phyloP scores from a whole-genome alignment of 139 green algal genomes.

The Medakamo hakoo region DNA sequence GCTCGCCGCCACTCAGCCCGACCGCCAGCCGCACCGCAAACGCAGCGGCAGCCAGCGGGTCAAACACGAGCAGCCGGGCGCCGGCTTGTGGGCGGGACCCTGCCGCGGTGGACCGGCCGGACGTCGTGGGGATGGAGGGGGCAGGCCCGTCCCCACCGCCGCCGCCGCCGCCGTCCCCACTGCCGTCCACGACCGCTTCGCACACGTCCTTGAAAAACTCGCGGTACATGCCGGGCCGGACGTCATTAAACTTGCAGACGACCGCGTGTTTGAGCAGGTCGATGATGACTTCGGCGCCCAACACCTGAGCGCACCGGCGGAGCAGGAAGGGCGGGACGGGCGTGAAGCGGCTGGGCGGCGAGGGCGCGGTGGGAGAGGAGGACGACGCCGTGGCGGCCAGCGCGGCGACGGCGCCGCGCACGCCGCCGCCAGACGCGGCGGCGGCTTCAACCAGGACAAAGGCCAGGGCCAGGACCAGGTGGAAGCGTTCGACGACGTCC shows the following conservation, averaged over 20 bases:
- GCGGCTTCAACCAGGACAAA: slow-evolving; percentile 73
- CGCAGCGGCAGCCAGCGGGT: slow-evolving; percentile 47
- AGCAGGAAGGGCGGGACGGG: slow-evolving; percentile 26
- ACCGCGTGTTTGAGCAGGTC: slow-evolving; percentile 82
- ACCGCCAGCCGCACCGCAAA: slow-evolving; percentile 40
- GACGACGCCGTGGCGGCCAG: too few relatives aligned
- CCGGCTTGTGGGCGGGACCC: background rate
- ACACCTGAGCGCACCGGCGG: slow-evolving; percentile 20
- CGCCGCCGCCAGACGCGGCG: slow-evolving; percentile 15
- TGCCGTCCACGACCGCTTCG: slow-evolving; percentile 24
- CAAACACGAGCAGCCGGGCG: slow-evolving; percentile 29
- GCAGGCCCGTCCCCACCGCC: too few relatives aligned
- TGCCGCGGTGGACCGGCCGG: slow-evolving; percentile 36
- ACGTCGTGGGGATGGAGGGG: too few relatives aligned
- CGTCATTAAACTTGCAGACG: slow-evolving; percentile 77
- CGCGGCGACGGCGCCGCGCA: slow-evolving; percentile 7
- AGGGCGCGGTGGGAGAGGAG: too few relatives aligned
- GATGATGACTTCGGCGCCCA: slow-evolving; percentile 41
- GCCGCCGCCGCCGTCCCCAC: too few relatives aligned
- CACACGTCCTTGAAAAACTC: slow-evolving; percentile 64
- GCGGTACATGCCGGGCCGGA: slow-evolving; percentile 61
- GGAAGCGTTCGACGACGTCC: slow-evolving; percentile 77
- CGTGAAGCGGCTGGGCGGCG: too few relatives aligned
- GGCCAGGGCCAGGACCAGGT: slow-evolving; percentile 52
- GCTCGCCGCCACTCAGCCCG: background rate